Evolutionary conservation across 2,329 filamentous ascomycete genomes (phyloP).

Genomic region (Aspergillus pseudonomiae): DNA sequence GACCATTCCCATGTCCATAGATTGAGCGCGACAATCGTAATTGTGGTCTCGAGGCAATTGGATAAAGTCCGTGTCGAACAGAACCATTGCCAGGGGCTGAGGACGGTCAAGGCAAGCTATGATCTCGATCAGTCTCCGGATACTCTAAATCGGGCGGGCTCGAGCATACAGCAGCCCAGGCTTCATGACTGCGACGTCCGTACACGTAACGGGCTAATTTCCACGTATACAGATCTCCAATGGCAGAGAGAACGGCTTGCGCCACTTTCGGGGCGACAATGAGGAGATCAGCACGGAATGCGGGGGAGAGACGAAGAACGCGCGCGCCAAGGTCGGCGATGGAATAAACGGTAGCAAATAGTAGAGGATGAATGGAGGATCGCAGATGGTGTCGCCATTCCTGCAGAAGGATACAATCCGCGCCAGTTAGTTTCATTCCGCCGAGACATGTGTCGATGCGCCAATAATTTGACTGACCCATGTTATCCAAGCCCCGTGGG

Average conservation of each 20-base stretch:
- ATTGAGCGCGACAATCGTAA: constrained; percentile 78
- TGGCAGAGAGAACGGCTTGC: constrained; percentile 76
- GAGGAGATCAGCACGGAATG: constrained; percentile 66
- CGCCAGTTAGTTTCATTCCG: not conserved
- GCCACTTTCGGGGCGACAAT: constrained; percentile 72
- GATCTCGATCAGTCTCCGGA: constrained; percentile 23
- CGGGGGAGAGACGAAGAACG: constrained; percentile 56
- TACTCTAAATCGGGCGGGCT: not conserved
- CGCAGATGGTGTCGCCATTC: constrained; percentile 90
- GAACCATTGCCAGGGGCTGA: constrained; percentile 96
- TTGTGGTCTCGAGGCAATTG: constrained; percentile 87
- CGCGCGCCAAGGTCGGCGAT: constrained; percentile 60
- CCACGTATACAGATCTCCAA: constrained; percentile 87
- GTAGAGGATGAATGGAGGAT: constrained; percentile 84
- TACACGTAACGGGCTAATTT: constrained; percentile 75
- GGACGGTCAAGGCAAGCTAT: constrained; percentile 70
- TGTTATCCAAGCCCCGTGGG: constrained; percentile 86
- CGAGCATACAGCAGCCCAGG: constrained; percentile 67
- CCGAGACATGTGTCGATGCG: not conserved
- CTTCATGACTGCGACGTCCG: constrained; percentile 62
- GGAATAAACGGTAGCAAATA: constrained; percentile 79
- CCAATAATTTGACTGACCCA: constrained; percentile 67
- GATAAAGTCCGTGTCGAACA: constrained; percentile 91
- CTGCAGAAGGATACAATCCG: constrained; percentile 49
- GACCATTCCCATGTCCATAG: constrained; percentile 85